A percentile compares a stretch with the other conserved stretches of the same genome.
Evolutionary conservation across 208 protist species (phyloP).

Genomic region (Acanthamoeba healyi): DNA sequence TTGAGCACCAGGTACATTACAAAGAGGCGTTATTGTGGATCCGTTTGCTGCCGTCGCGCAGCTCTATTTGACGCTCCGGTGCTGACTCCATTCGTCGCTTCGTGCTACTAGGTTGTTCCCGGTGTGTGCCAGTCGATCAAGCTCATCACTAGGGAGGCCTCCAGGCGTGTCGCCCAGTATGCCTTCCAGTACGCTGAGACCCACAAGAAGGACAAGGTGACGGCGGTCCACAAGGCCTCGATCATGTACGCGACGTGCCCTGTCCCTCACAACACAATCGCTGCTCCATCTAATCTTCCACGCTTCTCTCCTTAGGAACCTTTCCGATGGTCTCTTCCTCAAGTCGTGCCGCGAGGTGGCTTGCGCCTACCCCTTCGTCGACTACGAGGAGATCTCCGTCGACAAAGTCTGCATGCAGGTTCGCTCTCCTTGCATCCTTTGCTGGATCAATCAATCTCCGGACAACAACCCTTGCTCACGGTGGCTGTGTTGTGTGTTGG

Average conservation of each 20-base stretch:
- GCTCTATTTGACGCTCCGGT: constrained; percentile 16
- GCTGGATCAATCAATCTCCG: no score
- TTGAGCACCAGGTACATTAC: constrained; percentile 86
- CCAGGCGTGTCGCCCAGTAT: constrained; percentile 86
- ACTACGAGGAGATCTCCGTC: constrained; percentile 85
- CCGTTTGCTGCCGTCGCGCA: constrained; percentile 85
- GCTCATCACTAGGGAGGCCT: constrained; percentile 89
- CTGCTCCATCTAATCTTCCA: neutral
- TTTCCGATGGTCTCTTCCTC: constrained; percentile 88
- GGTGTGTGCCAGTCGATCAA: constrained; percentile 84
- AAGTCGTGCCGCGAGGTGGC: constrained; percentile 85
- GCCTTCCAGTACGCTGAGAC: constrained; percentile 90
- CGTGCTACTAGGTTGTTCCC: constrained; percentile 71
- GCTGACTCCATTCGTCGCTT: no score
- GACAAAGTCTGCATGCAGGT: constrained; percentile 88
- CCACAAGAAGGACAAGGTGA: constrained; percentile 78
- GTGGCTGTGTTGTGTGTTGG: neutral
- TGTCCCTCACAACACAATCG: neutral
- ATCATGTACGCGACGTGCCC: constrained; percentile 74
- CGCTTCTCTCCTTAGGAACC: constrained; percentile 61
- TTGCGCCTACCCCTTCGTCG: constrained; percentile 86
- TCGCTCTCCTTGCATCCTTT: neutral
- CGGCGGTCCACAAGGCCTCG: constrained; percentile 82
- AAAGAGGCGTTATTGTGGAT: no score
- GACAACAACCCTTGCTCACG: no score